Evolutionary conservation across 2,329 filamentous ascomycete species (phyloP).

Genomic region (Grosmannia serpens): DNA sequence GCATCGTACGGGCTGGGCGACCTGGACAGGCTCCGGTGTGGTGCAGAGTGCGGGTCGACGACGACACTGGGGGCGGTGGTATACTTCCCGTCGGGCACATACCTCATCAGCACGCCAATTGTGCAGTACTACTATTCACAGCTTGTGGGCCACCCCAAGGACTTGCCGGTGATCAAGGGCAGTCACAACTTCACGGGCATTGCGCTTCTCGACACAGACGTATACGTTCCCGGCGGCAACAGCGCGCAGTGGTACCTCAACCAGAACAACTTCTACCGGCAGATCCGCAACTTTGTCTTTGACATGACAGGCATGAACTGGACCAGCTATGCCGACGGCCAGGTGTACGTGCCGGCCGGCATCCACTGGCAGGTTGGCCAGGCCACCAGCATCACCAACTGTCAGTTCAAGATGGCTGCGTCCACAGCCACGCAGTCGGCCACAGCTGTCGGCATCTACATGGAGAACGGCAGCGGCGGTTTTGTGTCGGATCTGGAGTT

Average conservation of each 20-base stretch:
- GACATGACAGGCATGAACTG: conserved; percentile 31
- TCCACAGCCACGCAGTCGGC: conserved; percentile 30
- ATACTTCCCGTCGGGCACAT: conserved; percentile 14
- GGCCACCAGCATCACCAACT: conserved; percentile 45
- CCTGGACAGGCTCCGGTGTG: conserved; percentile 6
- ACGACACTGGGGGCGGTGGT: conserved; percentile 10
- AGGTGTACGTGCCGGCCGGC: conserved; percentile 27
- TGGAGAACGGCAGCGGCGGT: conserved; percentile 53
- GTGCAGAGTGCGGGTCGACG: conserved; percentile 5
- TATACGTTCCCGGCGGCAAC: conserved; percentile 31
- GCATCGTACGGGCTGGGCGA: conserved; percentile 17
- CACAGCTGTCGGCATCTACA: conserved; percentile 37
- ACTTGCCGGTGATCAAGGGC: conserved; percentile 9
- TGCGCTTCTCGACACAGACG: conserved; percentile 14
- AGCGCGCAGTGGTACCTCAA: conserved; percentile 24
- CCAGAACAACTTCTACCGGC: conserved; percentile 32
- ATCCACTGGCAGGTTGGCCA: conserved; percentile 61
- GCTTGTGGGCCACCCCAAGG: conserved; percentile 10
- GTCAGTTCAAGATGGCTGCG: conserved; percentile 38
- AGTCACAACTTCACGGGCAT: background rate
- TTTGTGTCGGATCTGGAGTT: conserved; percentile 59
- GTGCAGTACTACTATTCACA: conserved; percentile 12
- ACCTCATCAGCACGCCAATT: conserved; percentile 9
- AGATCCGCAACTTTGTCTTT: conserved; percentile 45
- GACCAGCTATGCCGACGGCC: conserved; percentile 27